Percentiles rank a stretch among this genome's conserved stretches.
phyloP scores from a whole-genome alignment of 2,329 filamentous ascomycete genomes.

The Macroventuria anomochaeta region DNA sequence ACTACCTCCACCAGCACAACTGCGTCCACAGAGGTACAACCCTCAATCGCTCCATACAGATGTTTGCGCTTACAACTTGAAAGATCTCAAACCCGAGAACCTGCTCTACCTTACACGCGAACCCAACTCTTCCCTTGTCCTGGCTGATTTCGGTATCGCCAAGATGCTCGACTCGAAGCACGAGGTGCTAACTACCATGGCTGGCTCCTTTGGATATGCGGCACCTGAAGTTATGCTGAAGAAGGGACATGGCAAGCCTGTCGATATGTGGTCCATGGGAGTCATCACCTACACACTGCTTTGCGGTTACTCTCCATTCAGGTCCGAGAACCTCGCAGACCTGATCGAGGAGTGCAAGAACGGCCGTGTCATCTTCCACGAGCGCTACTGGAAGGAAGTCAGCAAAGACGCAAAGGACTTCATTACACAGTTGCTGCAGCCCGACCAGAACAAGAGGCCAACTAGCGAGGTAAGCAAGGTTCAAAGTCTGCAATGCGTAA shows the following conservation, averaged over 20 bases:
- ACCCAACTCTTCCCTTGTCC: constrained; percentile 80
- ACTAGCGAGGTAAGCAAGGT: constrained; percentile 70
- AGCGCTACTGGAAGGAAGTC: constrained; percentile 98
- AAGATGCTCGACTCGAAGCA: constrained; percentile 94
- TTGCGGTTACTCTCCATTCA: constrained; percentile 97
- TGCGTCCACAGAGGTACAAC: constrained; percentile 88
- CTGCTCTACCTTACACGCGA: constrained; percentile 87
- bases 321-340: constrained; percentile 90
- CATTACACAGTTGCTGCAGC: constrained; percentile 80
- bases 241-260: constrained; percentile 94
- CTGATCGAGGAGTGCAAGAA: constrained; percentile 92
- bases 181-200: constrained; percentile 96
- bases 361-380: constrained; percentile 88
- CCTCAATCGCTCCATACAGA: not conserved
- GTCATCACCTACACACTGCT: constrained; percentile 98
- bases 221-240: constrained; percentile 99
- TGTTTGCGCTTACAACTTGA: constrained; percentile 26
- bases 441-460: constrained; percentile 76
- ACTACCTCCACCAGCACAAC: constrained; percentile 93
- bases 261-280: constrained; percentile 99
- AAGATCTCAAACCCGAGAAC: constrained; percentile 98
- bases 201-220: constrained; percentile 96
- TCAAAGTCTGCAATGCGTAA: not conserved
- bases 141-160: constrained; percentile 97
- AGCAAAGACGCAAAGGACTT: constrained; percentile 95